phyloP scores from a whole-genome alignment of 1,284 basidiomycete genomes.

The Anthracocystis walkeri region DNA sequence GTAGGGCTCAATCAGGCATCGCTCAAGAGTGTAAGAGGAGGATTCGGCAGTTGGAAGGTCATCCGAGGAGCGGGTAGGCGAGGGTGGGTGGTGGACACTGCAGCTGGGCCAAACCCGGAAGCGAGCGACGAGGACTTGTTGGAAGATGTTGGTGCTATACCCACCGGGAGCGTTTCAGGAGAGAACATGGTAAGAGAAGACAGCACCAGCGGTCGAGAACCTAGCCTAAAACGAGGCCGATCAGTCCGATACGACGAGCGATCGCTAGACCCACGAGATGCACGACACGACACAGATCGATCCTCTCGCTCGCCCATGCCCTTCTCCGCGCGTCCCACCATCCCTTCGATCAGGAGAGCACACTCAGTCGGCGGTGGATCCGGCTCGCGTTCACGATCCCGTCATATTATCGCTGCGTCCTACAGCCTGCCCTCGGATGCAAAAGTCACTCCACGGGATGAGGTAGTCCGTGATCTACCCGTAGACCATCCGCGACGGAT shows the following conservation, averaged over 20 bases:
- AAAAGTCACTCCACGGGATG: slow-evolving; percentile 38
- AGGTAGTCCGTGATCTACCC: slow-evolving; percentile 75
- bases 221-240: slow-evolving; percentile 14
- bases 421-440: slow-evolving; percentile 28
- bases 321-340: slow-evolving; percentile 15
- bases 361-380: slow-evolving; percentile 48
- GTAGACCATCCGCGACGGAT: slow-evolving; percentile 77
- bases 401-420: slow-evolving; percentile 20
- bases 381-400: slow-evolving; percentile 55
- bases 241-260: slow-evolving; percentile 43
- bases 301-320: slow-evolving; percentile 31
- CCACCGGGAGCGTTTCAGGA: background rate
- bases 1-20: slow-evolving; percentile 85
- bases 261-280: slow-evolving; percentile 6
- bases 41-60: slow-evolving; percentile 86
- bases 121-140: slow-evolving; percentile 50
- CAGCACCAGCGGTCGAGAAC: slow-evolving; percentile 1
- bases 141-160: slow-evolving; percentile 15
- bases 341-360: slow-evolving; percentile 40
- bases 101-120: slow-evolving; percentile 79
- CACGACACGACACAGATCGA: slow-evolving; percentile 5
- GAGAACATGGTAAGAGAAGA: slow-evolving; percentile 6
- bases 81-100: slow-evolving; percentile 93
- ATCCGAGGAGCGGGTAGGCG: slow-evolving; percentile 89
- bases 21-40: slow-evolving; percentile 79